Base-by-base conservation (phyloP, 116 monocot genomes). In the Zostera marina region DNA sequence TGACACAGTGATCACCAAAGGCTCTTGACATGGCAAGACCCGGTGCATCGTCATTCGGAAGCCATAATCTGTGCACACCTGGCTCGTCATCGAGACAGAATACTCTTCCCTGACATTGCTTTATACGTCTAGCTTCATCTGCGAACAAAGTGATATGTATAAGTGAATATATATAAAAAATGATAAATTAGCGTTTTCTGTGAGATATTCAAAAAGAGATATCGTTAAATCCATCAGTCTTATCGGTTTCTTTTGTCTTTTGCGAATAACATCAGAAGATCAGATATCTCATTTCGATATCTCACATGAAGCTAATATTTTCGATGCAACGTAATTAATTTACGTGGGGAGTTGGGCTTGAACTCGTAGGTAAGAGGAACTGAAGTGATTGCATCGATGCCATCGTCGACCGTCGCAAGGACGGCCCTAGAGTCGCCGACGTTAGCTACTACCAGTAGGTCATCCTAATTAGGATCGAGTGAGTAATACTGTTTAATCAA, bases 11-110 rank as follows among this genome's bases (percentile, higher is more conserved):
- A 63, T 98, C 98, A 22, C 98, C 98, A 59, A 98, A 98, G 23
- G 98, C 89, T 54, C 98, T 76, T 13, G 98, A 90, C 98, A 86
- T 98, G 4, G 98, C 89, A 22, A 98, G 63, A 6, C 98, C 98
- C 0, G 98, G 90, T 0, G 72, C 42, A 42, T 85, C 71, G 48
- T 44, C 57, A 52, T 80, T 56, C 11, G 98, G 98, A 14, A 73
- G 49, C 98, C 98, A 98, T 40, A 98, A 32, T 48, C 98, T 78
- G 46, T 80, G 74, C 8, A 98, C 74, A 2, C 86, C 90, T 0
- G 89, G 98, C 44, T 98, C 98, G 43, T 98, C 90, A 2, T 63
- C 39, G 63, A 86, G 24, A 57, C 90, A 98, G 59, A 82, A 83
- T 40, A 98, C 83, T 7, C 66, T 80, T 4, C 98, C 98, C 9